phyloP scores from a whole-genome alignment of 257 asterid genomes.

The Henckelia pumila region DNA sequence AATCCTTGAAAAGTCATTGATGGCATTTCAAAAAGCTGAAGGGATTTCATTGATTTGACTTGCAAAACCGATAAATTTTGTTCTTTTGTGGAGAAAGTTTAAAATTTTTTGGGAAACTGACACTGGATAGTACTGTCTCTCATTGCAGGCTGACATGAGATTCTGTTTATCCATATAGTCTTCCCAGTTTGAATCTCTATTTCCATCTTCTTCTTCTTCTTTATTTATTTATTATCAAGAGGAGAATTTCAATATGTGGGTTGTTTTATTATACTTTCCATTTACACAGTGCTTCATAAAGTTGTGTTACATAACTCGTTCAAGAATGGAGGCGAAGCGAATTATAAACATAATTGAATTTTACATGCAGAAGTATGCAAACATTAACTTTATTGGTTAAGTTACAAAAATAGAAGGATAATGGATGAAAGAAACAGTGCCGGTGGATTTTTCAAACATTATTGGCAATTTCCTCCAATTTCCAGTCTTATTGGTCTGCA shows the following conservation, averaged over 20 bases:
- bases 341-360: background rate
- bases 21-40: background rate
- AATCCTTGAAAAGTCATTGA: background rate
- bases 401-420: background rate
- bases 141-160: background rate
- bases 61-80: background rate
- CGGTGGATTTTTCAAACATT: background rate
- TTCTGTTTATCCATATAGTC: background rate
- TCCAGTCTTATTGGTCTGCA: background rate
- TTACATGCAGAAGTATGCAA: background rate
- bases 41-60: background rate
- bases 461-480: background rate
- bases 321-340: background rate
- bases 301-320: background rate
- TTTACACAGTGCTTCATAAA: too few species aligned
- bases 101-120: background rate
- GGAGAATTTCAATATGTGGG: background rate
- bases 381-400: background rate
- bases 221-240: too few species aligned
- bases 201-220: background rate
- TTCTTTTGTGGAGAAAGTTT: too few species aligned
- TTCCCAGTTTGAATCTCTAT: background rate
- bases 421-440: background rate
- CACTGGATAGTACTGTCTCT: background rate
- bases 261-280: background rate